Evolutionary conservation across 139 green algal genomes (phyloP), one percentile per base, ranked within the genome.

Genomic region (Gonium pectorale): DNA sequence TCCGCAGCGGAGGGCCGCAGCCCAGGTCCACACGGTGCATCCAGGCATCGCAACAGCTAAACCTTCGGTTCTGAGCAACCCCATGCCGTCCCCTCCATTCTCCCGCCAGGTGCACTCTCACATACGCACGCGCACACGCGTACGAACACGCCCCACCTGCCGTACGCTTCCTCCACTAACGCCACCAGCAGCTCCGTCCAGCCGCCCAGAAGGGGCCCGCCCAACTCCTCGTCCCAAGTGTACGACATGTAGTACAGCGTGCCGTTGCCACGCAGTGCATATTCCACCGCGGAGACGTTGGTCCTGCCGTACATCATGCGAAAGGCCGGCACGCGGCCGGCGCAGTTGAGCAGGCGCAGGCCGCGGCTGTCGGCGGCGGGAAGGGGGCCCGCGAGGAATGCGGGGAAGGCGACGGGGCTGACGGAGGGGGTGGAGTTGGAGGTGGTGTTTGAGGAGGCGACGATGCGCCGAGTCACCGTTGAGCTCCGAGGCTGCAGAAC

Each of bases 161-260:
- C 43, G 77, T 83, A 83, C 43, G 77, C 41, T 24, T 83, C 77
- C n/a, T 60, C 24, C 24, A 83, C 77, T 31, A 83, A 3, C 11
- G 33, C 56, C 0, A 0, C 60, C 22, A 83, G 19, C 77, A 83
- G 43, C 31, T 73, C 24, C 5, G 5, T 35, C 77, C 77, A 83
- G 31, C 62, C 43, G 37, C 9, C 9, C 62, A n/a, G n/a, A n/a
- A 64, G 63, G 31, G 62, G 60, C 29, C 44, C 62, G 44, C 43
- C 77, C 22, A 43, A 60, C 77, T 83, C 77, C 22, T 73, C 77
- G n/a, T 83, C 77, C 22, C 17, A 82, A 5, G 29, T 71, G 75
- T 82, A 82, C 40, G 59, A 62, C 41, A 82, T 35, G 73, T 81
- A 60, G 51, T 52, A 62, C 59, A 71, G 24, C 13, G 29, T 44